A percentile compares a stretch with the other conserved stretches of the same genome.
These are phyloP conservation scores for Smittium culicis DNA, from an alignment of 371 early-diverging fungal species.

Conservation along the genomic window DNA sequence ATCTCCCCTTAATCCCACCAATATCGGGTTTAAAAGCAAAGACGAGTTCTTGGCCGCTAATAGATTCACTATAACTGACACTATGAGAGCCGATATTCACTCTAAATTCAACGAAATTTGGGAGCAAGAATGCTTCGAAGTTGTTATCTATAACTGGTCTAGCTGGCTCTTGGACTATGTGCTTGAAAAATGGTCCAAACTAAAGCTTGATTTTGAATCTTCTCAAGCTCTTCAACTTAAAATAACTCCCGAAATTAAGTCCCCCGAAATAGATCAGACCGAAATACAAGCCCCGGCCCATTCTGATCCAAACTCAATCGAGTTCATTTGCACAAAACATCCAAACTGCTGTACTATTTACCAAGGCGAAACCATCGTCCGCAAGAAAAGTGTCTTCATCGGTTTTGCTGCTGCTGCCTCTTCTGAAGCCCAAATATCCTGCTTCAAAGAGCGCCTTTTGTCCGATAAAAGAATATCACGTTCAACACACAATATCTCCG, in stretches of 20 bases:
- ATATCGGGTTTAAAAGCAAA: no score
- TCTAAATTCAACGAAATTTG: conserved; percentile 40
- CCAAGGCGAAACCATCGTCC: conserved; percentile 44
- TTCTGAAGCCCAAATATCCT: conserved; percentile 46
- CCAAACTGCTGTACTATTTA: conserved; percentile 18
- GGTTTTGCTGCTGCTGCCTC: conserved; percentile 17
- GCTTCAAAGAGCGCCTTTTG: conserved; percentile 43
- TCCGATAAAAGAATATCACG: conserved; percentile 60
- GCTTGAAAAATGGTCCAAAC: no score
- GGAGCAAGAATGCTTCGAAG: conserved; percentile 40
- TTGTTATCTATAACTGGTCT: conserved; percentile 63
- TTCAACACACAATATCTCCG: conserved; percentile 82
- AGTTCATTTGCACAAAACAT: background rate
- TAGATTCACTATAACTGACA: conserved; percentile 13
- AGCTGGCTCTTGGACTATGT: conserved; percentile 49
- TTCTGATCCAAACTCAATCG: no score
- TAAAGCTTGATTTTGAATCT: no score
- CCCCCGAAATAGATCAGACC: no score
- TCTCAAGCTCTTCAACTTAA: no score
- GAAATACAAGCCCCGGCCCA: no score
- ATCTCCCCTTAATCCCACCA: background rate
- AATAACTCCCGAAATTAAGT: no score
- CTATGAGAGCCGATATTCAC: conserved; percentile 29
- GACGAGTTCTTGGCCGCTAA: no score
- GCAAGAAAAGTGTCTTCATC: conserved; percentile 72